Evolutionary conservation across 768 basidiomycete species (phyloP), one percentile per base, ranked within the genome.

Genomic region (Trametes meyenii): DNA sequence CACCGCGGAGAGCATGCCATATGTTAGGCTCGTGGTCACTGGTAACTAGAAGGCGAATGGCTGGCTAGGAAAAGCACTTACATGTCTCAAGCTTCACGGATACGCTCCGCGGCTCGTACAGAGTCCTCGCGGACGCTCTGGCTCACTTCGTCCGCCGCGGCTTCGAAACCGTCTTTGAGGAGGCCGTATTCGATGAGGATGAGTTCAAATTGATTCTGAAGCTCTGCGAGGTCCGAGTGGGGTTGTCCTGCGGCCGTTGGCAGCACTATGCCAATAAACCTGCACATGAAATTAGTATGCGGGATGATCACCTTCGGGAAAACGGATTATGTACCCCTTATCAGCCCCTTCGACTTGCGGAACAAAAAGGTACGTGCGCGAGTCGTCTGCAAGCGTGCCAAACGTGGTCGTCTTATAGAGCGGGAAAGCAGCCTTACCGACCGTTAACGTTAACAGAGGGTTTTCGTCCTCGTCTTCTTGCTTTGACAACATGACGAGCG

Each of bases 131-230:
- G 58, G 12, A 68, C 54, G 39, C 66, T 66, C 42, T 64, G 55
- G 6, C 66, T 62, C 16, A 71, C 33, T 54, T 71, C 68, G 61
- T 71, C 70, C 0, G 68, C 67, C n/a, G 55, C 56, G 23, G 70
- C 70, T 45, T 66, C 65, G 29, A 71, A 43, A 5, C 70, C 70
- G 35, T 63, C 66, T 40, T 69, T 69, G 36, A 71, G 55, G 16
- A 71, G 55, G 5, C 65, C 66, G 38, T 67, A 53, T 35, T 67
- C 60, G 54, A 69, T 61, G 16, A 71, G 65, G 23, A 60, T 51
- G 62, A 65, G 56, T 46, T 71, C 70, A 43, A 71, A 69, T 29
- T 44, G 50, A 46, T 66, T 68, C 48, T 68, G 69, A 7, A 66
- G 57, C 35, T 57, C 50, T 5, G 51, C 57, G 40, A 66, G 56